Evolutionary conservation across 2,329 filamentous ascomycete genomes (phyloP).

Genomic region (Dothidotthia symphoricarpi): DNA sequence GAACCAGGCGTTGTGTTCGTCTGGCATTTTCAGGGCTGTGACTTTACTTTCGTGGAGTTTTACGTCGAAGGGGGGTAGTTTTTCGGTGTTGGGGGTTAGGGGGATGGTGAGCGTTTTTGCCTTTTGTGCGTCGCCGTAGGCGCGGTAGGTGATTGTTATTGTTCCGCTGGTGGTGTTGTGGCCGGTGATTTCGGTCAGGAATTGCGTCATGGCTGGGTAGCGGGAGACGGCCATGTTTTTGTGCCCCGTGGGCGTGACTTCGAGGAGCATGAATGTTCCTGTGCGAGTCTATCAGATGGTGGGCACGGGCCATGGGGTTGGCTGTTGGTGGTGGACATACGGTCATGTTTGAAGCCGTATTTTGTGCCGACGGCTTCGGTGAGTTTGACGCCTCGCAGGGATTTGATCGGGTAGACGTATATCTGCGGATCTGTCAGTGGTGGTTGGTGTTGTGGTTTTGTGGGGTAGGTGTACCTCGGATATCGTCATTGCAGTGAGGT

Average conservation of each 20-base stretch:
- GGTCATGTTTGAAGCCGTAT: constrained; percentile 48
- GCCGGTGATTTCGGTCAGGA: constrained; percentile 40
- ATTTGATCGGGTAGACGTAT: constrained; percentile 51
- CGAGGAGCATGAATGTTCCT: constrained; percentile 44
- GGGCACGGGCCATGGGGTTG: background rate
- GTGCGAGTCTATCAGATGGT: constrained; percentile 1
- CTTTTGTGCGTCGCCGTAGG: constrained; percentile 30
- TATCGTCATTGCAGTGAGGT: constrained; percentile 31
- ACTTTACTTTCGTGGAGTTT: constrained; percentile 47
- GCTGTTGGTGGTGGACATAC: too few relatives aligned
- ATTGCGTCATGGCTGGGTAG: constrained; percentile 44
- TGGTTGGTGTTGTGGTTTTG: too few relatives aligned
- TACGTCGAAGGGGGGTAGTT: constrained; percentile 41
- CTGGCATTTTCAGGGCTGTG: constrained; percentile 45
- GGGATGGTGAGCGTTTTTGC: constrained; percentile 40
- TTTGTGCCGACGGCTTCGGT: constrained; percentile 43
- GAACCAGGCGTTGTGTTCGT: constrained; percentile 46
- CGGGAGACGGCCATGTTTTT: constrained; percentile 46
- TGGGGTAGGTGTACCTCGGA: constrained; percentile 25
- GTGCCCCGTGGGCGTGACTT: constrained; percentile 37
- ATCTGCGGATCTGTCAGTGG: constrained; percentile 31
- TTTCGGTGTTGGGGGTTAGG: constrained; percentile 38
- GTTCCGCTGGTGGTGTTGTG: constrained; percentile 28
- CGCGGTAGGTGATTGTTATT: constrained; percentile 43
- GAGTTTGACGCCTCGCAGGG: constrained; percentile 43